Base-by-base conservation (phyloP, 2,329 filamentous ascomycete species). In the Hymenoscyphus occultus region DNA sequence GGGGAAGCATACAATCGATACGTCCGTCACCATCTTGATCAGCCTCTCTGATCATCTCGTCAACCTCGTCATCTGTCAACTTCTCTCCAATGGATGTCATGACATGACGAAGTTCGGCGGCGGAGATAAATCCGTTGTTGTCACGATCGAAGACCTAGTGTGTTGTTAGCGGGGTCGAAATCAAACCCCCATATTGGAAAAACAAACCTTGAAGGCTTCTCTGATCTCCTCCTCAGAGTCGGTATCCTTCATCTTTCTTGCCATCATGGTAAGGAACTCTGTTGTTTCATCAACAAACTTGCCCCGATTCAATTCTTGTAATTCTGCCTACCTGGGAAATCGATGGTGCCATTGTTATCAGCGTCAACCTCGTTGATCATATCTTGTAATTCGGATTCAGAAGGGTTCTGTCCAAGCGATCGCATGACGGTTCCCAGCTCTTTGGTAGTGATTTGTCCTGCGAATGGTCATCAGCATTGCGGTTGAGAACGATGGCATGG, bases 211-310 rank as follows among this genome's bases (percentile, higher is more conserved):
- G 86, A 94, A 94, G 14, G 91, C 91, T 79, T 94, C 91, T 74
- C 91, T 87, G 73, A 95, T 95, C 78, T 95, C 91, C 81, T 95
- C 91, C 80, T 95, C 91, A 59, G 91, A 94, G 77, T 95, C 91
- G 72, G 91, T 95, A 75, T 94, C 91, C 84, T 94, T 94, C 91
- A 95, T 95, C 83, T 95, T 95, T 76, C 91, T 87, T 67, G 91
- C 91, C 91, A 95, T 95, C 91, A 95, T 95, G 70, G 91, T 95
- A 68, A 95, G 83, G 80, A 95, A 95, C 77, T 95, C 91, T 94
- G 75, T 56, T 62, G 65, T 62, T n/a, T 28, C 40, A 45, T 71
- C 62, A 68, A 73, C 77, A 70, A 32, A n/a, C 39, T 39, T 13
- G 19, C 13, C 45, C 39, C 10, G 6, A 3, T 39, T 28, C 14